Evolutionary conservation across 2,329 filamentous ascomycete species (phyloP), one percentile per base, ranked within the genome.

Genomic region (Aschersonia sp.): DNA sequence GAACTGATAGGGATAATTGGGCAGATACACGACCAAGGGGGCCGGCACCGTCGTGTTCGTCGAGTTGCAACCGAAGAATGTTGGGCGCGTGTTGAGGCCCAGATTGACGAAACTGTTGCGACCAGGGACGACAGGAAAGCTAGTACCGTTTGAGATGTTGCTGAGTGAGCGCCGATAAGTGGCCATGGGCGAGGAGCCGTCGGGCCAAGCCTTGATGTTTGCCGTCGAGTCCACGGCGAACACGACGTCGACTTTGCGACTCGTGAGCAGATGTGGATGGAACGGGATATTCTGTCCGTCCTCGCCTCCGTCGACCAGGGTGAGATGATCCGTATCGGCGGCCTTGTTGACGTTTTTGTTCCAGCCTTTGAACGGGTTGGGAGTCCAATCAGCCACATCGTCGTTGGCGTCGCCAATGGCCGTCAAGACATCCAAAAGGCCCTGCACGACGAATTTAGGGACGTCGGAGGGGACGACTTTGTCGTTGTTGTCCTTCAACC

Each of bases 1-100:
- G 59, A 75, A 77, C 44, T 81, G 75, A 66, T 94, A 94, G 1
- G 87, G 88, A 22, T 81, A 73, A 61, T 66, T 66, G 53, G 90
- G 87, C 41, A 98, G 63, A 68, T 97, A 98, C 52, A 95, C 85
- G 51, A 95, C 69, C 1, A 95, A 65, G 0, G 88, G 87, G 0
- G 75, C 66, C 9, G 62, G 62, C 46, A 68, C 61, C 0, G 76
- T 74, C 32, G 78, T 72, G 55, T 71, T 70, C 54, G 57, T 56
- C 2, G 76, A 67, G 73, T 78, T 65, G 64, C 79, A 82, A 54
- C 79, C 79, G 60, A 82, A 83, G 58, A 83, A 83, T 44, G 71
- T 71, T 0, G 79, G 77, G 42, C 69, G 68, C 50, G 67, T 66
- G 65, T 81, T 81, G 49, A 82, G 65, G 14, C 73, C 73, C 9